A percentile compares a stretch with the other conserved stretches of the same genome.
Conservation (phyloP, 352 stramenopile genomes). For the Pythium aquatile region DNA sequence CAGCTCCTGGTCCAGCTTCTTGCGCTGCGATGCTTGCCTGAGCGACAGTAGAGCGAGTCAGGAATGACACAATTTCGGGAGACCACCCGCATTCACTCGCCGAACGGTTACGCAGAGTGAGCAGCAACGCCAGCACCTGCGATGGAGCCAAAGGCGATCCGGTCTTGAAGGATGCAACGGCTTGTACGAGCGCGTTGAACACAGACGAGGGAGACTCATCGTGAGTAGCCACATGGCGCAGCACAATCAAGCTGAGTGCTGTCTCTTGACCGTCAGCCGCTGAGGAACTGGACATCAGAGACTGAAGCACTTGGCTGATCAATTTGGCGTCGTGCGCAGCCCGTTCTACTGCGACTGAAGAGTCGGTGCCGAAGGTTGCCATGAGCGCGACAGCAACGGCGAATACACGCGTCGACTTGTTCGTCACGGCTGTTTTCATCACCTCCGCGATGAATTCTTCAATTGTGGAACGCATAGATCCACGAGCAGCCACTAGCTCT, state of each 20-base stretch:
- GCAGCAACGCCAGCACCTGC: conserved; percentile 12
- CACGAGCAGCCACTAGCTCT: background rate
- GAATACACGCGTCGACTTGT: background rate
- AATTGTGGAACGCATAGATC: background rate
- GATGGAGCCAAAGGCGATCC: background rate
- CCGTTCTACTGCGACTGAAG: background rate
- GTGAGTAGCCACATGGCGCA: conserved; percentile 4
- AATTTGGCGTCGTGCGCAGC: background rate
- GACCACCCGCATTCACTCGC: conserved; percentile 1
- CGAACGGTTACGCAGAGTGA: conserved; percentile 6
- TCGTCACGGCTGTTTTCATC: background rate
- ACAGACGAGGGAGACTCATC: background rate
- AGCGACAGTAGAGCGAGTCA: conserved; percentile 8
- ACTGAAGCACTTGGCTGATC: background rate
- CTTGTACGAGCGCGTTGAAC: background rate
- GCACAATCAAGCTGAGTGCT: conserved; percentile 8
- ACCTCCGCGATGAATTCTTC: conserved; percentile 7
- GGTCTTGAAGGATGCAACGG: background rate
- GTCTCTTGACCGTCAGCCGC: background rate
- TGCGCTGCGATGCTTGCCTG: background rate
- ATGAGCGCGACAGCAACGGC: conserved; percentile 6
- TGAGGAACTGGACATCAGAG: background rate
- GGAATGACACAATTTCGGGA: background rate
- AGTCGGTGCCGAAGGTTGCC: conserved; percentile 9
- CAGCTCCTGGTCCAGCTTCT: background rate